Evolutionary conservation across 345 rosid species (phyloP).

Genomic region (Diplotaxis tenuifolia): DNA sequence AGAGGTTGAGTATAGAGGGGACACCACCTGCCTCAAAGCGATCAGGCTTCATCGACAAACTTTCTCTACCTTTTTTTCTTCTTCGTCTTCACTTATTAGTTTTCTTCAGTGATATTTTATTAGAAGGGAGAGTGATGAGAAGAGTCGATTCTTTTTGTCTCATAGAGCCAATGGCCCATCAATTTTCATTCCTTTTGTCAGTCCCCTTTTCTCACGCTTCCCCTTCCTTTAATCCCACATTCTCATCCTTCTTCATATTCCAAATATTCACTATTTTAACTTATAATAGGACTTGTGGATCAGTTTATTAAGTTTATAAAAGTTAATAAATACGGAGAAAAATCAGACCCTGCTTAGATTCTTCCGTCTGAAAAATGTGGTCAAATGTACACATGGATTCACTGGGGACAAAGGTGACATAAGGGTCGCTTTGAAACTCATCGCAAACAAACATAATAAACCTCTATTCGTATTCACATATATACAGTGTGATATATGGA

Average conservation of each 20-base stretch:
- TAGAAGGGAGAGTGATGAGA: slow-evolving; percentile 38
- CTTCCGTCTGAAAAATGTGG: slow-evolving; percentile 26
- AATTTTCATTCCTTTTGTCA: slow-evolving; percentile 40
- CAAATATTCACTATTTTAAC: neutral
- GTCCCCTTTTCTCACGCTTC: slow-evolving; percentile 46
- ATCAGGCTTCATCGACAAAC: slow-evolving; percentile 42
- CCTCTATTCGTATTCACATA: slow-evolving; percentile 14
- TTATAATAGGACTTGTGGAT: neutral
- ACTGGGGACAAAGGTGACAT: slow-evolving; percentile 38
- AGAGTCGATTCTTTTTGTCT: slow-evolving; percentile 43
- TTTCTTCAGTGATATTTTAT: slow-evolving; percentile 28
- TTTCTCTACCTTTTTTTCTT: slow-evolving; percentile 22
- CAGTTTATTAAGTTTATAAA: neutral
- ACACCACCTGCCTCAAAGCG: slow-evolving; percentile 13
- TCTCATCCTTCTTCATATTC: neutral
- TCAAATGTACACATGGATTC: slow-evolving; percentile 36
- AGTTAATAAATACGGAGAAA: neutral
- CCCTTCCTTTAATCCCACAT: slow-evolving; percentile 30
- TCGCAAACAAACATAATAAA: slow-evolving; percentile 26
- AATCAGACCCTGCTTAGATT: slow-evolving; percentile 19
- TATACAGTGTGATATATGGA: neutral
- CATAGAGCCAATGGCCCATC: slow-evolving; percentile 41
- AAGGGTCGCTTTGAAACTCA: slow-evolving; percentile 35
- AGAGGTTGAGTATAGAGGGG: slow-evolving; percentile 27
- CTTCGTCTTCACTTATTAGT: slow-evolving; percentile 25